Conservation (phyloP, 116 monocot species). For the Phalaenopsis hybrid region DNA sequence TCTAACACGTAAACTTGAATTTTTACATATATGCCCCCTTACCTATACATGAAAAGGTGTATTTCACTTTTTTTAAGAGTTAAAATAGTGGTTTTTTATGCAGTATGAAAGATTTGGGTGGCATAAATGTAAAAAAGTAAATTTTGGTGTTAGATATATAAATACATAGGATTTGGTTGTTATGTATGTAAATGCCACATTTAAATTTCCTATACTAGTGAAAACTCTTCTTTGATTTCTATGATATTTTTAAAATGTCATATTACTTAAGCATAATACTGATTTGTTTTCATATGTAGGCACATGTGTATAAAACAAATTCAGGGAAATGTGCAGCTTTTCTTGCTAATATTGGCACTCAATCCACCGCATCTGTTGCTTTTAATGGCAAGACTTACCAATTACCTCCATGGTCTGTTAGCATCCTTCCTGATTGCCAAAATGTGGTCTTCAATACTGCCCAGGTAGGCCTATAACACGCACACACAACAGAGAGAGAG, state of each 20-base stretch:
- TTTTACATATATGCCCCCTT: too few relatives aligned
- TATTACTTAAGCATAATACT: not conserved
- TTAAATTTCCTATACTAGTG: too few relatives aligned
- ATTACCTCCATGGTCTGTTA: slow-evolving; percentile 95
- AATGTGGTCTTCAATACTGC: slow-evolving; percentile 86
- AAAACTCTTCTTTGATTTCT: not conserved
- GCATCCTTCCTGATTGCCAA: slow-evolving; percentile 96
- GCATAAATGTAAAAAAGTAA: too few relatives aligned
- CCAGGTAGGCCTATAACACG: slow-evolving; percentile 42
- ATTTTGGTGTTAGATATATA: too few relatives aligned
- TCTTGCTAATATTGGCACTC: slow-evolving; percentile 71
- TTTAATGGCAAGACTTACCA: slow-evolving; percentile 80
- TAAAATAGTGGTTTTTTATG: too few relatives aligned
- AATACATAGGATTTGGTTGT: too few relatives aligned
- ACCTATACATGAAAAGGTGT: too few relatives aligned
- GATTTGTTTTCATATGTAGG: slow-evolving; percentile 35
- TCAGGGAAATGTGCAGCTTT: slow-evolving; percentile 72
- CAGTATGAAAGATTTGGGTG: too few relatives aligned
- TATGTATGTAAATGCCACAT: too few relatives aligned
- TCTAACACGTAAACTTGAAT: too few relatives aligned
- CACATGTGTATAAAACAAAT: slow-evolving; percentile 64
- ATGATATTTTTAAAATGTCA: not conserved
- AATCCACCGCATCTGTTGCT: slow-evolving; percentile 61
- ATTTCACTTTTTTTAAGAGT: too few relatives aligned
- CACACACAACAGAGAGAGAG: too few relatives aligned